A percentile compares a stretch with the other conserved stretches of the same genome.
Evolutionary conservation across 352 stramenopile genomes (phyloP).

Genomic region (Blastocystis sp.): DNA sequence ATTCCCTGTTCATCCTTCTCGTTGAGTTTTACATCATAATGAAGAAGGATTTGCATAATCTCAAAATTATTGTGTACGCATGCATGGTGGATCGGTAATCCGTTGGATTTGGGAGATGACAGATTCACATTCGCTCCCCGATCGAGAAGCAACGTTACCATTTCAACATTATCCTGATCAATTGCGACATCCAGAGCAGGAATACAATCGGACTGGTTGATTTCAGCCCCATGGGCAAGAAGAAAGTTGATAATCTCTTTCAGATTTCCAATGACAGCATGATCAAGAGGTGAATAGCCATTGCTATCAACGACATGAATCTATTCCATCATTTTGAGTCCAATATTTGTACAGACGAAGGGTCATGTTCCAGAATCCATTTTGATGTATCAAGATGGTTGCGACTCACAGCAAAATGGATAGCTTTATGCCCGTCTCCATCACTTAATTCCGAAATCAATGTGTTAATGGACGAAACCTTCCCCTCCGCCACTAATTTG

Average conservation of each 20-base stretch:
- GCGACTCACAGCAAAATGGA: conserved; percentile 52
- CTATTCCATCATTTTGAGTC: background rate
- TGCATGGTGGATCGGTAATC: background rate
- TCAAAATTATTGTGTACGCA: background rate
- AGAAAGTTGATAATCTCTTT: conserved; percentile 26
- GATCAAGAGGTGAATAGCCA: conserved; percentile 42
- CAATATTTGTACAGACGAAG: background rate
- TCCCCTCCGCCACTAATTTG: background rate
- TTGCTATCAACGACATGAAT: conserved; percentile 34
- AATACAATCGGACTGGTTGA: conserved; percentile 12
- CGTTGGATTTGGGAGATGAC: background rate
- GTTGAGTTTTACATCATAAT: conserved; percentile 3
- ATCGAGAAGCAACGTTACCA: background rate
- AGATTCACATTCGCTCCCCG: conserved; percentile 30
- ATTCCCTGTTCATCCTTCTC: background rate
- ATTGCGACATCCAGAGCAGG: background rate
- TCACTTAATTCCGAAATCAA: conserved; percentile 32
- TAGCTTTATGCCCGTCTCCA: conserved; percentile 38
- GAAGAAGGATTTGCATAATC: background rate
- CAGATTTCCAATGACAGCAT: conserved; percentile 37
- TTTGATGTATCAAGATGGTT: conserved; percentile 45
- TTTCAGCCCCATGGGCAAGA: background rate
- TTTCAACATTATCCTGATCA: background rate
- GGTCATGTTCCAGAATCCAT: conserved; percentile 41
- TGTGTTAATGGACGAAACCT: conserved; percentile 15